Percentiles rank a stretch among this genome's conserved stretches.
phyloP scores from a whole-genome alignment of 2,329 filamentous ascomycete genomes.

The Botrytis porri region DNA sequence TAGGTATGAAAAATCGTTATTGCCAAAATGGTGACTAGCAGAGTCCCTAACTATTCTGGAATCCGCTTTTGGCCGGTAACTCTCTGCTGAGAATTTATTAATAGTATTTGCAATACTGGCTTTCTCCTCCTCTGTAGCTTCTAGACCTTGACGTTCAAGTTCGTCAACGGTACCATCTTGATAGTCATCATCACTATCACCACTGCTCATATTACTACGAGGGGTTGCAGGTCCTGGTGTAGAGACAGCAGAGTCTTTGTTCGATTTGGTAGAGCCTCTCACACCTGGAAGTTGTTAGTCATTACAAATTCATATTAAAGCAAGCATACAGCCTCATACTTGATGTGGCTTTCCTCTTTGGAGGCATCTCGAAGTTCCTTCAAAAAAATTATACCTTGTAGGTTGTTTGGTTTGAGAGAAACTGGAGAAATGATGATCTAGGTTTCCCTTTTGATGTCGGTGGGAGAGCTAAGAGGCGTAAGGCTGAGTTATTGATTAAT shows the following conservation, averaged over 20 bases:
- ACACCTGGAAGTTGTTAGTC: slow-evolving; percentile 43
- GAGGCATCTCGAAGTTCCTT: slow-evolving; percentile 53
- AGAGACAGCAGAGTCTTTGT: slow-evolving; percentile 55
- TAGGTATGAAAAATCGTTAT: slow-evolving; percentile 70
- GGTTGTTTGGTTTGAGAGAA: slow-evolving; percentile 19
- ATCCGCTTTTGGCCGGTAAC: slow-evolving; percentile 30
- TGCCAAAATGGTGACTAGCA: slow-evolving; percentile 39
- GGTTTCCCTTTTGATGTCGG: slow-evolving; percentile 5
- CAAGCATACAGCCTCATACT: slow-evolving; percentile 42
- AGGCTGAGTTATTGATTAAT: slow-evolving; percentile 22
- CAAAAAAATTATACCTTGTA: slow-evolving; percentile 23
- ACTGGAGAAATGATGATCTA: slow-evolving; percentile 13
- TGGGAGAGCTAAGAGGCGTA: neutral
- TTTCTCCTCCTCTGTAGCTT: slow-evolving; percentile 49
- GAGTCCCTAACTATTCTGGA: slow-evolving; percentile 31
- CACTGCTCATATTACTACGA: slow-evolving; percentile 53
- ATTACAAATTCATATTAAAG: slow-evolving; percentile 30
- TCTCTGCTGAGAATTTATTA: slow-evolving; percentile 52
- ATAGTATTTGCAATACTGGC: slow-evolving; percentile 57
- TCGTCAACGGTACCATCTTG: slow-evolving; percentile 13
- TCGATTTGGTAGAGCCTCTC: slow-evolving; percentile 51
- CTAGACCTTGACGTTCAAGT: slow-evolving; percentile 44
- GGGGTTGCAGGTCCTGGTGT: slow-evolving; percentile 61
- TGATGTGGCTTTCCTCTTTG: slow-evolving; percentile 65
- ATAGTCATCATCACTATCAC: slow-evolving; percentile 51